phyloP scores from a whole-genome alignment of 257 asterid species.

The Jacaranda mimosifolia region DNA sequence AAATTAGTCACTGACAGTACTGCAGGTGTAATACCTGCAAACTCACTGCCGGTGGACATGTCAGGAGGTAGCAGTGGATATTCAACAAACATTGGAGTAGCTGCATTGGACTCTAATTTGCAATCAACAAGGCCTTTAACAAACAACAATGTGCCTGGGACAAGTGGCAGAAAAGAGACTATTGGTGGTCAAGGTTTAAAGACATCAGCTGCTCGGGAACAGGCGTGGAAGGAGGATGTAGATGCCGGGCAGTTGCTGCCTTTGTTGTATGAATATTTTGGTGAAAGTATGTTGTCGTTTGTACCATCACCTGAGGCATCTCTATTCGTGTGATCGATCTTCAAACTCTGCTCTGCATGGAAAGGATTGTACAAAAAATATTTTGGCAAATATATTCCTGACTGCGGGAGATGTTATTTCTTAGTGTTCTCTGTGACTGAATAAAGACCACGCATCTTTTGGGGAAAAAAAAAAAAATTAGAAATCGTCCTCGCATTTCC shows the following conservation, averaged over 20 bases:
- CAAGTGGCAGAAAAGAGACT: constrained; percentile 57
- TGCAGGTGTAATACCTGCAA: constrained; percentile 46
- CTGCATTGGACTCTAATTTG: constrained; percentile 43
- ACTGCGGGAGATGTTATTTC: neutral
- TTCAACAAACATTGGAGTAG: constrained; percentile 43
- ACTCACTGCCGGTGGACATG: constrained; percentile 54
- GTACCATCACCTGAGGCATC: constrained; percentile 72
- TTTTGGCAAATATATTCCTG: neutral
- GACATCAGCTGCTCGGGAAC: constrained; percentile 58
- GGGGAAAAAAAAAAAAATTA: too few relatives aligned
- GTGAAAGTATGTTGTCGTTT: constrained; percentile 80
- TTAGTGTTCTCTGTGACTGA: neutral
- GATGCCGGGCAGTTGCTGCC: constrained; percentile 64
- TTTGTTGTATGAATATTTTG: constrained; percentile 66
- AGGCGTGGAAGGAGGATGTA: constrained; percentile 67
- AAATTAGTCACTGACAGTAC: constrained; percentile 65
- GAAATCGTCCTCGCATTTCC: too few relatives aligned
- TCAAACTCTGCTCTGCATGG: neutral
- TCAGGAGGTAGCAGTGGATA: constrained; percentile 52
- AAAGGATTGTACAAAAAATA: neutral
- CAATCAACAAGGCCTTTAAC: constrained; percentile 47
- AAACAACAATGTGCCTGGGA: constrained; percentile 56
- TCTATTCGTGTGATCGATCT: constrained; percentile 66
- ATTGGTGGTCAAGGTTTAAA: constrained; percentile 52
- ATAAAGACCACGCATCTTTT: too few relatives aligned